A percentile compares a stretch with the other conserved stretches of the same genome.
phyloP scores from a whole-genome alignment of 2,329 filamentous ascomycete species.

The Pseudogymnoascus sp. region DNA sequence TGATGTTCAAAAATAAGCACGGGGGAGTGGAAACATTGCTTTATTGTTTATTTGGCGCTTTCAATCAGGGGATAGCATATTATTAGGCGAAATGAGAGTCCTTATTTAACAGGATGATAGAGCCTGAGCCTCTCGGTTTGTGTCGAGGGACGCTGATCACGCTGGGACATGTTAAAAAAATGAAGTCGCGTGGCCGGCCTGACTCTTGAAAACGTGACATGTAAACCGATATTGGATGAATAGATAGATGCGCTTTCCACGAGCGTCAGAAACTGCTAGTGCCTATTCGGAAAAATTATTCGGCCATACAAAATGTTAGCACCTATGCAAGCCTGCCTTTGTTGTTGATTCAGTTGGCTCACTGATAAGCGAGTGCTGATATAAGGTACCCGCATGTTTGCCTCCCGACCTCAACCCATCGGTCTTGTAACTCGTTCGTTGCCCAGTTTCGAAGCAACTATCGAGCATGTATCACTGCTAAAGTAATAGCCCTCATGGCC shows the following conservation, averaged over 20 bases:
- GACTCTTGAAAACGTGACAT: neutral
- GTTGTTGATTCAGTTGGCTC: neutral
- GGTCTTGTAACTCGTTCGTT: neutral
- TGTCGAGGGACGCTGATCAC: neutral
- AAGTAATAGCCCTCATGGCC: neutral
- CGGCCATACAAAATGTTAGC: neutral
- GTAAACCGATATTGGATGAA: neutral
- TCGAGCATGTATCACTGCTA: neutral
- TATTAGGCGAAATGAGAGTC: slow-evolving; percentile 4
- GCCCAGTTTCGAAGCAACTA: neutral
- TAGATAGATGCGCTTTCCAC: neutral
- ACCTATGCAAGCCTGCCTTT: neutral
- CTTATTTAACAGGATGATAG: neutral
- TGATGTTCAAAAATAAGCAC: slow-evolving; percentile 12
- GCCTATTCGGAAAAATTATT: neutral
- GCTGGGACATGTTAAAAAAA: neutral
- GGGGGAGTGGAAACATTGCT: neutral
- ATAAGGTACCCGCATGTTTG: slow-evolving; percentile 1
- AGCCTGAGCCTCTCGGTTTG: neutral
- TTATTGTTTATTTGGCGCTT: neutral
- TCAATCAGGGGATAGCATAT: slow-evolving; percentile 3
- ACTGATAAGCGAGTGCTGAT: slow-evolving; percentile 5
- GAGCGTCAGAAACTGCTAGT: neutral
- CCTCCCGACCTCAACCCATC: neutral
- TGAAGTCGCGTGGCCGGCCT: neutral